A percentile compares a stretch with the other conserved stretches of the same genome.
Conservation (phyloP, 768 basidiomycete species). For the Fomitopsis pulvina region DNA sequence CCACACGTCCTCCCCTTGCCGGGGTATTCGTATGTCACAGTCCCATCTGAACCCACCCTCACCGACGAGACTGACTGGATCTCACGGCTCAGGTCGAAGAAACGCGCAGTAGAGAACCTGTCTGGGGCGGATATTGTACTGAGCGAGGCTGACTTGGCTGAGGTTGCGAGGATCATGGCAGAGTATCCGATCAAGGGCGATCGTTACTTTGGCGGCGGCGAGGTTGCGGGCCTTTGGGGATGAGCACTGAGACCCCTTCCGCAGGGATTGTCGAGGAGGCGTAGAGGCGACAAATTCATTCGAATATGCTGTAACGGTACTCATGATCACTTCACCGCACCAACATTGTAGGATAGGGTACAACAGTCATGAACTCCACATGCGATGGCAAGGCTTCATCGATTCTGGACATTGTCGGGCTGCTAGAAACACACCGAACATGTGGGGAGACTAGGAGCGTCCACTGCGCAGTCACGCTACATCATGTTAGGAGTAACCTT, state of each 20-base stretch:
- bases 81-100: slow-evolving; percentile 1
- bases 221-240: slow-evolving; percentile 25
- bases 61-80: background rate
- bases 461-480: no score
- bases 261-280: no score
- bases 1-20: slow-evolving; percentile 38
- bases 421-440: no score
- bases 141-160: slow-evolving; percentile 2
- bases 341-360: no score
- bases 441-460: no score
- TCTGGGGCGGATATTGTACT: slow-evolving; percentile 33
- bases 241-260: slow-evolving; percentile 15
- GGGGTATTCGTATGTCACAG: slow-evolving; percentile 32
- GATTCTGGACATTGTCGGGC: no score
- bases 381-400: no score
- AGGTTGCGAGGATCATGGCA: slow-evolving; percentile 27
- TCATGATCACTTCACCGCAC: no score
- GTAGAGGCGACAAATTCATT: no score
- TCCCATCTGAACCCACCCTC: background rate
- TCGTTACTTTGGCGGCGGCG: slow-evolving; percentile 24
- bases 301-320: no score
- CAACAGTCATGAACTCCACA: no score
- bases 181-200: slow-evolving; percentile 29
- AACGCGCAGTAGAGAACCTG: slow-evolving; percentile 29
- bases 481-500: no score